phyloP scores from a whole-genome alignment of 768 basidiomycete genomes.

The Psilocybe azurescens region DNA sequence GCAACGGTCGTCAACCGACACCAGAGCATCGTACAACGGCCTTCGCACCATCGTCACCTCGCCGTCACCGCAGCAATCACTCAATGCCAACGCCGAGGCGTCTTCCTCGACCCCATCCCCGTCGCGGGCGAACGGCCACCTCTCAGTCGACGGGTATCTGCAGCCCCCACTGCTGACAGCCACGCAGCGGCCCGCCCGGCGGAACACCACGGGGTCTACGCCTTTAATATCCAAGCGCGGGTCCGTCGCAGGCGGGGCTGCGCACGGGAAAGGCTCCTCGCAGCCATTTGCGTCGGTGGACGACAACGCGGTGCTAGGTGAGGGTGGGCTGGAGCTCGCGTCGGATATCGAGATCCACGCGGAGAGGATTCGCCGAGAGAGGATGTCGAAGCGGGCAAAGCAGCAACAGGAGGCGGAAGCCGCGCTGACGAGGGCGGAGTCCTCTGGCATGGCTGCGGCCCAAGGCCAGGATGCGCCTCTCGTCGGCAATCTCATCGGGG shows the following conservation, averaged over 20 bases:
- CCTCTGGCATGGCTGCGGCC: background rate
- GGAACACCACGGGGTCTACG: constrained; percentile 75
- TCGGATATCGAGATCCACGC: constrained; percentile 89
- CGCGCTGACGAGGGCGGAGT: constrained; percentile 45
- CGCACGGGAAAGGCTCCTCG: constrained; percentile 28
- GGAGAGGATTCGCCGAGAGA: constrained; percentile 83
- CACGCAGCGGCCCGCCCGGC: constrained; percentile 49
- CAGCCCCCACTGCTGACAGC: constrained; percentile 52
- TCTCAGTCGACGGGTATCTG: constrained; percentile 50
- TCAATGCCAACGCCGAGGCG: constrained; percentile 16
- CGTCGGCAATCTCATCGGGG: constrained; percentile 97
- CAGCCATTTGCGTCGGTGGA: constrained; percentile 36
- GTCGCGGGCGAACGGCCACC: constrained; percentile 28
- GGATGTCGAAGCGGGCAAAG: constrained; percentile 73
- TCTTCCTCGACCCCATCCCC: constrained; percentile 19
- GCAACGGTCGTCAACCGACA: constrained; percentile 58
- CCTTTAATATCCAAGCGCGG: constrained; percentile 23
- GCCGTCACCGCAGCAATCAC: constrained; percentile 26
- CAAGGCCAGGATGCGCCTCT: constrained; percentile 61
- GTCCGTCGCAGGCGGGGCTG: background rate
- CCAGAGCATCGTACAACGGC: constrained; percentile 37
- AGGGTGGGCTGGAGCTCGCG: constrained; percentile 54
- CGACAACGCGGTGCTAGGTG: constrained; percentile 39
- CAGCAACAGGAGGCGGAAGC: constrained; percentile 68
- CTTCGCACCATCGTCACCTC: constrained; percentile 30